phyloP scores from a whole-genome alignment of 352 stramenopile species.

The Pythium chondricola region DNA sequence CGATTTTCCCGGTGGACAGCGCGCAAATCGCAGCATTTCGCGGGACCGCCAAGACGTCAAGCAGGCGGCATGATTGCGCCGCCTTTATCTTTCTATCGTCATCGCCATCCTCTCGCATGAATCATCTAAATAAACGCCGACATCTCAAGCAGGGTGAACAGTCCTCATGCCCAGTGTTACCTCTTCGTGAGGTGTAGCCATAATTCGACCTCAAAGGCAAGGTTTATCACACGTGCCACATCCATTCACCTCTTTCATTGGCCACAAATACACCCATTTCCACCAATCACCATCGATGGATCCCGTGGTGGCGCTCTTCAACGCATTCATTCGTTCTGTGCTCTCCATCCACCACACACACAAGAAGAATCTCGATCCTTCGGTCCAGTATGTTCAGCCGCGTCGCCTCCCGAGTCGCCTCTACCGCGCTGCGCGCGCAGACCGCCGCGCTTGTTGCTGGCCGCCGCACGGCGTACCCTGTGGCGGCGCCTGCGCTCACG shows the following conservation, averaged over 20 bases:
- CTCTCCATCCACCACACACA: background rate
- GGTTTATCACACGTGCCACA: background rate
- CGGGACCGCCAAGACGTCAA: slow-evolving; percentile 2
- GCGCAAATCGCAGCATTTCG: background rate
- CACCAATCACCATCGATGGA: slow-evolving; percentile 7
- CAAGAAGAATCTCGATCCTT: slow-evolving; percentile 2
- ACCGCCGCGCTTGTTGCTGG: slow-evolving; percentile 16
- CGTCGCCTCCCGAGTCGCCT: slow-evolving; percentile 10
- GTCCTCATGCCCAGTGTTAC: no score
- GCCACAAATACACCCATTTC: slow-evolving; percentile 1
- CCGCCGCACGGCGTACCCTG: slow-evolving; percentile 3
- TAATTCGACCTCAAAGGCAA: slow-evolving; percentile 4
- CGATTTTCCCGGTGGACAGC: slow-evolving; percentile 5
- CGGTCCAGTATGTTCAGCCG: slow-evolving; percentile 17
- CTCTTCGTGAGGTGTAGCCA: no score
- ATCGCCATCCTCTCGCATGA: slow-evolving; percentile 5
- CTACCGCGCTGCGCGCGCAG: slow-evolving; percentile 10
- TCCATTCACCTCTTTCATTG: slow-evolving; percentile 10
- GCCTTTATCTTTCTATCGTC: slow-evolving; percentile 4
- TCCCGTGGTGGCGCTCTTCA: slow-evolving; percentile 15
- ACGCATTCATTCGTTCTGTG: background rate
- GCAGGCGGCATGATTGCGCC: slow-evolving; percentile 2
- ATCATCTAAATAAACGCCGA: background rate
- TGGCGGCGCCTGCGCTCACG: slow-evolving; percentile 9
- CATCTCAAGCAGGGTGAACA: no score